These are phyloP conservation scores for Colletotrichum sp. DNA, from an alignment of 2,329 filamentous ascomycete species.

Conservation along the genomic window DNA sequence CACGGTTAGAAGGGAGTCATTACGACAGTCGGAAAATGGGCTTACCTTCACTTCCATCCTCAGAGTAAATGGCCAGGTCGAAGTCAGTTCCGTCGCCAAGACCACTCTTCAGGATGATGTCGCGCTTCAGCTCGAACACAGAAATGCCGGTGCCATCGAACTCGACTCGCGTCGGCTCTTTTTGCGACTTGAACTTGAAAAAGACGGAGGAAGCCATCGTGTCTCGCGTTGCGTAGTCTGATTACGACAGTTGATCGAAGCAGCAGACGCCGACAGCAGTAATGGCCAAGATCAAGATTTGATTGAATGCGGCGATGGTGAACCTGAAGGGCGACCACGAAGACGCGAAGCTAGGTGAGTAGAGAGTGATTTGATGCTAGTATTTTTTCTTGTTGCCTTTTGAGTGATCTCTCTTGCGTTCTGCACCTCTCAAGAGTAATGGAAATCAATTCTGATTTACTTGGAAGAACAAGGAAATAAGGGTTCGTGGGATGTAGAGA, in stretches of 20 bases:
- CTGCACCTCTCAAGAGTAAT: conserved; percentile 36
- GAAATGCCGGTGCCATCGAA: conserved; percentile 98
- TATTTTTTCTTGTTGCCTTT: conserved; percentile 26
- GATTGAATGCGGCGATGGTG: neutral
- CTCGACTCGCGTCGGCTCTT: conserved; percentile 90
- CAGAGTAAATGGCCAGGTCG: conserved; percentile 91
- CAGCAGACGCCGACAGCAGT: conserved; percentile 1
- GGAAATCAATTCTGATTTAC: conserved; percentile 61
- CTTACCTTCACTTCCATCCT: conserved; percentile 90
- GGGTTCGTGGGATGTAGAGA: conserved; percentile 20
- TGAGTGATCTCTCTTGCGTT: conserved; percentile 27
- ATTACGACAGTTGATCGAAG: conserved; percentile 3
- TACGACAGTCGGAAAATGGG: conserved; percentile 8
- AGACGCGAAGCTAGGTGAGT: conserved; percentile 17
- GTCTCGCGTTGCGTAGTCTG: conserved; percentile 21
- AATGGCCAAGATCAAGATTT: neutral
- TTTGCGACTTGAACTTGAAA: conserved; percentile 99
- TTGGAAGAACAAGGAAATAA: conserved; percentile 31
- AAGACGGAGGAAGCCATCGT: conserved; percentile 96
- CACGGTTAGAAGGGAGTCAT: conserved; percentile 23
- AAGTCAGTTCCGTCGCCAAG: conserved; percentile 96
- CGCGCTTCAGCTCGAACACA: conserved; percentile 97
- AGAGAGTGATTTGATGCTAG: conserved; percentile 22
- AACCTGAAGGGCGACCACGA: conserved; percentile 5
- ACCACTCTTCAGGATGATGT: conserved; percentile 94